A percentile compares a stretch with the other conserved stretches of the same genome.
phyloP scores from a whole-genome alignment of 345 rosid species.

The Viola odorata region DNA sequence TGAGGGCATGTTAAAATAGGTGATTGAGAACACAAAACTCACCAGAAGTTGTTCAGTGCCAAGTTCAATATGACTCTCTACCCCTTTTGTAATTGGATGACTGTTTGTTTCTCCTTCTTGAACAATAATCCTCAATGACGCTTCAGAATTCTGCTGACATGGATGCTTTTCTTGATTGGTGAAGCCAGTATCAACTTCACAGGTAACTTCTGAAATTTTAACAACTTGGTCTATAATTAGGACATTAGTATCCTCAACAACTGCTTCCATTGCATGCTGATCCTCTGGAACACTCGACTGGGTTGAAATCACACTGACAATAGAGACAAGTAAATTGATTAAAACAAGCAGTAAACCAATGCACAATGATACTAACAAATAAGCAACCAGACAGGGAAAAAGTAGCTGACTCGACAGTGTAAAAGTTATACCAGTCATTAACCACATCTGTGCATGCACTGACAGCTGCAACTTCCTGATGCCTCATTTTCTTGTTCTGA shows the following conservation, averaged over 20 bases:
- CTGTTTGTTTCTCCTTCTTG: conserved; percentile 16
- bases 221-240: conserved; percentile 38
- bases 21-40: conserved; percentile 2
- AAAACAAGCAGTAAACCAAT: neutral
- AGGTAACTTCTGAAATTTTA: conserved; percentile 41
- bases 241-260: conserved; percentile 28
- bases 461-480: conserved; percentile 27
- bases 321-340: conserved; percentile 5
- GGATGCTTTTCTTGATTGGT: conserved; percentile 29
- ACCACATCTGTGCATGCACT: conserved; percentile 32
- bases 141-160: conserved; percentile 23
- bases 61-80: conserved; percentile 10
- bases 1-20: neutral
- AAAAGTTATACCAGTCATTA: conserved; percentile 34
- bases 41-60: conserved; percentile 13
- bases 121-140: conserved; percentile 13
- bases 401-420: neutral
- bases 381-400: neutral
- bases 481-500: conserved; percentile 50
- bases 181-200: conserved; percentile 25
- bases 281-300: conserved; percentile 32
- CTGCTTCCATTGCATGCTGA: conserved; percentile 28
- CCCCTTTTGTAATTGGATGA: conserved; percentile 7
- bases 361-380: neutral
- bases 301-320: conserved; percentile 30